Evolutionary conservation across 441 rosid species (phyloP).

Genomic region (Kokia cookei): DNA sequence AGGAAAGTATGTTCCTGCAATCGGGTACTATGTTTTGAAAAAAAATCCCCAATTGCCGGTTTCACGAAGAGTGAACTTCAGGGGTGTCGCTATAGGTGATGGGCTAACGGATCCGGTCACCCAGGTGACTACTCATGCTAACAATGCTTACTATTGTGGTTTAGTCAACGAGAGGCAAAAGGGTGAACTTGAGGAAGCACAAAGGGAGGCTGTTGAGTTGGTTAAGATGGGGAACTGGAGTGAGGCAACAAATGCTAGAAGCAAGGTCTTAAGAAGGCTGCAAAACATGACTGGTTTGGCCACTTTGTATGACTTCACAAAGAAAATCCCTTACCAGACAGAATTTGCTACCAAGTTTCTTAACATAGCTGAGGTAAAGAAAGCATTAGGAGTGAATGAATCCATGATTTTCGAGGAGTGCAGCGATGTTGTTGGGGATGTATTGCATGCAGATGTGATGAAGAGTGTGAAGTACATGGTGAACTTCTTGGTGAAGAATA

Average conservation of each 20-base stretch:
- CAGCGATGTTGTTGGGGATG: slow-evolving; percentile 35
- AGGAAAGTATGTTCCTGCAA: slow-evolving; percentile 77
- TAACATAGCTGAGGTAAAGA: slow-evolving; percentile 34
- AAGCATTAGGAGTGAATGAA: slow-evolving; percentile 41
- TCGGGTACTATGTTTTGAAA: slow-evolving; percentile 56
- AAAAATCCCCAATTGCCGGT: slow-evolving; percentile 29
- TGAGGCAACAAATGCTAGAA: slow-evolving; percentile 55
- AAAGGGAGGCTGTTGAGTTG: slow-evolving; percentile 34
- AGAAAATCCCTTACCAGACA: slow-evolving; percentile 39
- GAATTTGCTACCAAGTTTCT: slow-evolving; percentile 33
- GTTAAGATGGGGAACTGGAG: slow-evolving; percentile 45
- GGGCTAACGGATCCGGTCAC: slow-evolving; percentile 73
- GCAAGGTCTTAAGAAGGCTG: slow-evolving; percentile 22
- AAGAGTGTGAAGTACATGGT: slow-evolving; percentile 79
- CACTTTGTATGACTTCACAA: slow-evolving; percentile 49
- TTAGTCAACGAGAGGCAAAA: slow-evolving; percentile 70
- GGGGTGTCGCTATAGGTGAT: slow-evolving; percentile 76
- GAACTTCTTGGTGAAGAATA: slow-evolving; percentile 49
- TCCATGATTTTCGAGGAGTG: slow-evolving; percentile 46
- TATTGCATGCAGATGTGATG: slow-evolving; percentile 53
- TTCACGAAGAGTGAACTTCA: slow-evolving; percentile 37
- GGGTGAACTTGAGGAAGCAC: slow-evolving; percentile 44
- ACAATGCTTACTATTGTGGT: slow-evolving; percentile 56
- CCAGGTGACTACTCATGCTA: slow-evolving; percentile 59
- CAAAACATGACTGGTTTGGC: slow-evolving; percentile 71